phyloP scores from a whole-genome alignment of 495 filamentous ascomycete genomes.

The Neurospora sp. region DNA sequence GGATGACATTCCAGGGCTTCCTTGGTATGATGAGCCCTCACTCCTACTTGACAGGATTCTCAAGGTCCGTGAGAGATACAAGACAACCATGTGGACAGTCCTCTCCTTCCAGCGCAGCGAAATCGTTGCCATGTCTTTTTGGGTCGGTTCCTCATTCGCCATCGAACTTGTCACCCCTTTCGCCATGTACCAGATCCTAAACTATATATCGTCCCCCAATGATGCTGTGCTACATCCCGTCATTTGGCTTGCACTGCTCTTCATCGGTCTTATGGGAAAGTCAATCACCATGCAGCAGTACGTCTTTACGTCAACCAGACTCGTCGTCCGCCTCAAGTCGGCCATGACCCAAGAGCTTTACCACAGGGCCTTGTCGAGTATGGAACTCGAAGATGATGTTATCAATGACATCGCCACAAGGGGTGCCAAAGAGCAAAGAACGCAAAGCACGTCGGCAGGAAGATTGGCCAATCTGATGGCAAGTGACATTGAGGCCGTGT shows the following conservation, averaged over 20 bases:
- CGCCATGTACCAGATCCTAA: constrained; percentile 35
- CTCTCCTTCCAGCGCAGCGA: constrained; percentile 27
- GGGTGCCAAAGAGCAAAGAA: constrained; percentile 16
- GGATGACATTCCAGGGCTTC: constrained; percentile 36
- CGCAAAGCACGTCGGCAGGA: constrained; percentile 31
- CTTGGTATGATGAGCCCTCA: constrained; percentile 39
- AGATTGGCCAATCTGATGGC: constrained; percentile 42
- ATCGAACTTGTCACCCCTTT: constrained; percentile 34
- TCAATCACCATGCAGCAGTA: constrained; percentile 39
- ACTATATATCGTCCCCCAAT: constrained; percentile 25
- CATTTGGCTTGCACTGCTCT: constrained; percentile 35
- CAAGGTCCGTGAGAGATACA: constrained; percentile 26
- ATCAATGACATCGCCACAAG: constrained; percentile 22
- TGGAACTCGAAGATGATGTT: constrained; percentile 32
- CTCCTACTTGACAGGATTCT: constrained; percentile 30
- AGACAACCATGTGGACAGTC: constrained; percentile 32
- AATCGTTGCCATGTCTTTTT: constrained; percentile 28
- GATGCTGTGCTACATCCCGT: constrained; percentile 27
- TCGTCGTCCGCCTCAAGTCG: constrained; percentile 35
- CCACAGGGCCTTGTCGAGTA: constrained; percentile 36
- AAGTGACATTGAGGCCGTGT: constrained; percentile 37
- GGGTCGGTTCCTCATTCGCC: constrained; percentile 21
- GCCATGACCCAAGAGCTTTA: constrained; percentile 42
- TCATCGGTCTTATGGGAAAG: constrained; percentile 31
- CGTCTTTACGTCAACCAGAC: constrained; percentile 35